Base-by-base conservation (phyloP, 306 rosid genomes). In the Parietaria judaica region DNA sequence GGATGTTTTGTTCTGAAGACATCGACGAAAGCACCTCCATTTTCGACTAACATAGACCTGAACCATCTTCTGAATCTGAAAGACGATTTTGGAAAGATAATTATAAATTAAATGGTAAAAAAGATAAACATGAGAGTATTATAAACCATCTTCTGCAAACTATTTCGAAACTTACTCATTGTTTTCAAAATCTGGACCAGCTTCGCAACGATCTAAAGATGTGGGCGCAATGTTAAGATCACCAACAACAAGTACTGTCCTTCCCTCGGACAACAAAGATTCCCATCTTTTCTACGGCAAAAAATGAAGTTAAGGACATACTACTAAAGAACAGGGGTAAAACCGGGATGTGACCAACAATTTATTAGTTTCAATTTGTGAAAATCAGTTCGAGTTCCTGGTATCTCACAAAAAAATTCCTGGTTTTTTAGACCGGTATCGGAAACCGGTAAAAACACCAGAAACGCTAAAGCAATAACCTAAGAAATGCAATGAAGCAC, bases 171-270 rank as follows among this genome's bases (percentile, higher is more conserved):
- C 81, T 80, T 78, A 88, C 97, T 78, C 90, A 57, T 88, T 81
- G 45, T 81, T 86, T 66, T 84, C 95, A 70, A 94, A 94, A 57
- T 86, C 99, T 66, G 97, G 90, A 69, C 86, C 95, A 35, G 95
- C 97, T 38, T 88, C 97, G 67, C 97, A 84, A 47, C 86, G 79
- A 74, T 88, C 99, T 62, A 88, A 64, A 50, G 79, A 80, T 66
- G 81, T 86, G 61, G 97, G 99, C 51, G 99, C 99, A 74, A 92
- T 88, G 66, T 92, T 94, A 53, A 94, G 95, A 79, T 88, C 99
- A 60, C 99, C 99, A 80, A 88, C 94, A 49, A 86, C 87, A 76
- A 84, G 39, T 69, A 94, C 60, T 74, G 85, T 86, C 78, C 90
- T 82, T 72, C 86, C 90, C 51, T 64, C 68, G 72, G 11, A 39